phyloP scores from a whole-genome alignment of 495 filamentous ascomycete species.

The Penicillium nucicola region DNA sequence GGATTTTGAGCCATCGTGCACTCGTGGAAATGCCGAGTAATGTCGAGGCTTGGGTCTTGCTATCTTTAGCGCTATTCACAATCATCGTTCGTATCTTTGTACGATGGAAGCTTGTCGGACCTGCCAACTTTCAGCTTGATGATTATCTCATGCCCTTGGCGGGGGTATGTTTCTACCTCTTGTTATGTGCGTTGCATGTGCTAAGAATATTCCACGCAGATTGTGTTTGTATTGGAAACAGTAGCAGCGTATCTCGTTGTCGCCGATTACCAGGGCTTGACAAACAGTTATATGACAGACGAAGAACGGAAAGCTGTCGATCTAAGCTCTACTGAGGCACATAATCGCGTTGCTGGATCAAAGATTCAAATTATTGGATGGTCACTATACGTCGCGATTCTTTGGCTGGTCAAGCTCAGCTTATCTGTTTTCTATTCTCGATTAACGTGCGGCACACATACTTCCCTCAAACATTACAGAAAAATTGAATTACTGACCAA shows the following conservation, averaged over 20 bases:
- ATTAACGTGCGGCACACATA: constrained; percentile 41
- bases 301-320: constrained; percentile 37
- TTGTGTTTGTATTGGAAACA: constrained; percentile 31
- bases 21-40: constrained; percentile 16
- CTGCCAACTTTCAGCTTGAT: constrained; percentile 45
- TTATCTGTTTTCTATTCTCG: constrained; percentile 50
- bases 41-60: constrained; percentile 44
- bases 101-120: constrained; percentile 45
- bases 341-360: constrained; percentile 43
- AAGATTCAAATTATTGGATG: constrained; percentile 52
- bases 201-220: constrained; percentile 2
- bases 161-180: constrained; percentile 27
- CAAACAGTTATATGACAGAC: constrained; percentile 51
- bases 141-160: constrained; percentile 58
- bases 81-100: constrained; percentile 44
- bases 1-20: not conserved
- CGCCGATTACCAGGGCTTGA: constrained; percentile 39
- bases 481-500: constrained; percentile 1
- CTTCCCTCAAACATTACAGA: not conserved
- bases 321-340: constrained; percentile 38
- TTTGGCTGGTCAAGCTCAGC: constrained; percentile 52
- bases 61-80: constrained; percentile 42
- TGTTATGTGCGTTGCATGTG: not conserved
- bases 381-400: constrained; percentile 46
- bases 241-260: constrained; percentile 34